These are phyloP conservation scores for Penicillium janthinellum DNA, from an alignment of 2,329 filamentous ascomycete genomes.

Conservation along the genomic window DNA sequence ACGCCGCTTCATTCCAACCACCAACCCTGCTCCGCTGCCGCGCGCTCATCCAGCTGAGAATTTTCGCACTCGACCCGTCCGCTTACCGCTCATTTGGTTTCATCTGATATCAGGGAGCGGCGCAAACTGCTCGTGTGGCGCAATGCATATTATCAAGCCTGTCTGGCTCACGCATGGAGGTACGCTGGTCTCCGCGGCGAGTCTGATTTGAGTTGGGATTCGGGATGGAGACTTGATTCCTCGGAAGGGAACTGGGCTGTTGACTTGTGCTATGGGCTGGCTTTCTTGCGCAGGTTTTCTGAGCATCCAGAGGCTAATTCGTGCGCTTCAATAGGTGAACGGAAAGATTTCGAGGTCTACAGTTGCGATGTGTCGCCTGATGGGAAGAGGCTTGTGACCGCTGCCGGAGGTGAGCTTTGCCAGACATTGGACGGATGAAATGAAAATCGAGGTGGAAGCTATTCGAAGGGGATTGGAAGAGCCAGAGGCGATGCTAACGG, in stretches of 20 bases:
- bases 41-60: constrained; percentile 4
- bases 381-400: constrained; percentile 86
- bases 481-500: constrained; percentile 11
- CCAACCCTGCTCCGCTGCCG: background rate
- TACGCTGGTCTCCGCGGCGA: constrained; percentile 38
- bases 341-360: constrained; percentile 98
- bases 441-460: background rate
- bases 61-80: background rate
- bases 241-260: background rate
- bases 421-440: background rate
- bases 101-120: constrained; percentile 2
- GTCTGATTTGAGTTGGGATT: background rate
- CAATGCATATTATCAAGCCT: constrained; percentile 89
- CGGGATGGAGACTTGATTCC: background rate
- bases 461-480: background rate
- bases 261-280: background rate
- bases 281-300: too few relatives aligned
- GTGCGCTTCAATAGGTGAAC: constrained; percentile 65
- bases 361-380: constrained; percentile 97
- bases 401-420: constrained; percentile 73
- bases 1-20: constrained; percentile 1
- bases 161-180: constrained; percentile 94
- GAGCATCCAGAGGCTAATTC: constrained; percentile 17
- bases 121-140: constrained; percentile 15
- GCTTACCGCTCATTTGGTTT: background rate